Percentiles rank a stretch among this genome's conserved stretches.
These are phyloP conservation scores for Malania oleifera DNA, from an alignment of 164 flowering plant genomes.

Conservation along the genomic window DNA sequence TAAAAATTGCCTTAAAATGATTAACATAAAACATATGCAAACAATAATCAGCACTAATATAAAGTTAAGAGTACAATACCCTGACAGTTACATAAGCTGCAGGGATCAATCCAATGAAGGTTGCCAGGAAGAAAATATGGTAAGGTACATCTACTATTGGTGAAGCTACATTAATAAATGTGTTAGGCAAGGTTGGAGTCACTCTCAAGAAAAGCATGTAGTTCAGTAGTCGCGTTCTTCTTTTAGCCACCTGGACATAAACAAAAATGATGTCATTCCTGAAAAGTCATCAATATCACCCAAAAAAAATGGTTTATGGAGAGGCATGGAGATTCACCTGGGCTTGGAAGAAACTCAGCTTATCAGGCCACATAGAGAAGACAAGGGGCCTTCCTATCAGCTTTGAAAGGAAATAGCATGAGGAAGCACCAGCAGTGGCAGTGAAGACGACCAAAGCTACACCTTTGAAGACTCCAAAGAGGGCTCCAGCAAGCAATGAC, in stretches of 20 bases:
- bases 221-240: conserved; percentile 65
- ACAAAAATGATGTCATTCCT: neutral
- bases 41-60: neutral
- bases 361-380: conserved; percentile 85
- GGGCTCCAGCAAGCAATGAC: conserved; percentile 96
- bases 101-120: conserved; percentile 84
- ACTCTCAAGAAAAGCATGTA: conserved; percentile 96
- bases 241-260: conserved; percentile 67
- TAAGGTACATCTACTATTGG: conserved; percentile 94
- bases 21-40: too few species aligned
- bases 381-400: conserved; percentile 77
- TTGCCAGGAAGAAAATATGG: conserved; percentile 79
- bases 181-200: conserved; percentile 93
- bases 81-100: conserved; percentile 92
- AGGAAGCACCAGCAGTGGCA: conserved; percentile 98
- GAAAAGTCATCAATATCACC: neutral
- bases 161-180: conserved; percentile 91
- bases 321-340: conserved; percentile 44
- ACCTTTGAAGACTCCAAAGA: conserved; percentile 87
- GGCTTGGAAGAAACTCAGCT: conserved; percentile 70
- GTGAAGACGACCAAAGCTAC: conserved; percentile 80
- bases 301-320: neutral
- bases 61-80: conserved; percentile 34
- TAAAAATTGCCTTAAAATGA: too few species aligned
- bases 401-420: conserved; percentile 88